Evolutionary conservation across 2,329 filamentous ascomycete species (phyloP), one percentile per base, ranked within the genome.

Genomic region (Periconia sp.): DNA sequence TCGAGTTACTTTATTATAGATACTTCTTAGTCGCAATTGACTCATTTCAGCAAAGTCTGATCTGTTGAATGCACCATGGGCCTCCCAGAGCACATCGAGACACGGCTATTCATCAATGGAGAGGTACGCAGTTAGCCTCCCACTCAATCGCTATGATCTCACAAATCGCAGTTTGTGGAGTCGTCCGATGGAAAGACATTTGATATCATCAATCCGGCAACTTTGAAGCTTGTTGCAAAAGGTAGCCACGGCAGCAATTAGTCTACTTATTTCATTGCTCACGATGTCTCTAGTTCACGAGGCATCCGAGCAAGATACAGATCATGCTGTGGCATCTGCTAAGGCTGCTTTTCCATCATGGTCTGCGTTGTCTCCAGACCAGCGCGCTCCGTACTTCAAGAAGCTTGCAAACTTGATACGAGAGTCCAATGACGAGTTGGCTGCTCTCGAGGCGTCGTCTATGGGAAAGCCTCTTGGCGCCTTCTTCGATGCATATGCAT

Each of bases 401-500:
- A 87, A 86, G 73, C 89, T 91, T 57, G 88, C 90, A 13, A 78
- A 78, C 23, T 75, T 92, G 58, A 88, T 94, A 63, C 78, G 86
- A 36, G 85, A 91, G 72, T 86, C 89, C 73, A 90, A 87, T 84
- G 88, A 92, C 67, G 81, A 89, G 15, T 73, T 94, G 52, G 88
- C 87, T 8, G 87, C 88, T 8, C 88, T 86, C 70, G 92, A 92
- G 71, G 91, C 88, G 12, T 78, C 90, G 33, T 88, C 92, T 71
- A 89, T 92, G 77, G 89, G 89, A 65, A 92, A 92, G 79, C 92
- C 88, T 0, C 84, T 92, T 63, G 85, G 85, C 35, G 86, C 89
- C 66, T 88, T 88, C 40, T 85, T 80, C 70, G 89, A 89, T 34
- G 89, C 90, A 62, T 87, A 91, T 19, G 79, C 90, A 28, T 80